Evolutionary conservation across 139 green algal genomes (phyloP).

Genomic region (Chlorokybus atmophyticus): DNA sequence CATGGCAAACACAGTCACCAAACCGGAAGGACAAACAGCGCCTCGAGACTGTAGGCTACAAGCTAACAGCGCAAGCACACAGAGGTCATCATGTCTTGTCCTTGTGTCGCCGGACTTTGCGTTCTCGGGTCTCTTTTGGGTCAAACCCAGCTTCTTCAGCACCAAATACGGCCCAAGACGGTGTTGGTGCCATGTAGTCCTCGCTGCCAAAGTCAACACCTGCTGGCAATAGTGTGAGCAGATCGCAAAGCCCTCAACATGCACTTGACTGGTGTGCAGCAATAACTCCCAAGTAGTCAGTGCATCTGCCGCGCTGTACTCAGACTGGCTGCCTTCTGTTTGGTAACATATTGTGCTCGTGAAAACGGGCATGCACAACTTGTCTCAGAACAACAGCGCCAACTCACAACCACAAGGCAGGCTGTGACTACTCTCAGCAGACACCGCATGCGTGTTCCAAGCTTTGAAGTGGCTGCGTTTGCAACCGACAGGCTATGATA

Average conservation of each 20-base stretch:
- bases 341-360: neutral
- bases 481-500: neutral
- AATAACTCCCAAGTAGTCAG: too few species aligned
- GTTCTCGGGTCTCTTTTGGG: constrained; percentile 48
- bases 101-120: too few species aligned
- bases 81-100: too few species aligned
- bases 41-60: too few species aligned
- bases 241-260: neutral
- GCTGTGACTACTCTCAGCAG: neutral
- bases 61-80: too few species aligned
- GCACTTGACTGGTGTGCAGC: too few species aligned
- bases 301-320: too few species aligned
- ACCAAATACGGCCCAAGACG: constrained; percentile 55
- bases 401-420: neutral
- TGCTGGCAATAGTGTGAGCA: too few species aligned
- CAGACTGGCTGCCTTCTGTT: too few species aligned
- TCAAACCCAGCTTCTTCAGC: constrained; percentile 56
- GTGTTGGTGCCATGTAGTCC: constrained; percentile 59
- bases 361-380: neutral
- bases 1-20: too few species aligned
- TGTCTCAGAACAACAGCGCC: neutral
- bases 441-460: neutral
- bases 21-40: too few species aligned
- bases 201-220: constrained; percentile 32
- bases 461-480: neutral